Percentiles rank a stretch among this genome's conserved stretches.
phyloP scores from a whole-genome alignment of 176 grass and related monocot species.

The Oryza longistaminata region DNA sequence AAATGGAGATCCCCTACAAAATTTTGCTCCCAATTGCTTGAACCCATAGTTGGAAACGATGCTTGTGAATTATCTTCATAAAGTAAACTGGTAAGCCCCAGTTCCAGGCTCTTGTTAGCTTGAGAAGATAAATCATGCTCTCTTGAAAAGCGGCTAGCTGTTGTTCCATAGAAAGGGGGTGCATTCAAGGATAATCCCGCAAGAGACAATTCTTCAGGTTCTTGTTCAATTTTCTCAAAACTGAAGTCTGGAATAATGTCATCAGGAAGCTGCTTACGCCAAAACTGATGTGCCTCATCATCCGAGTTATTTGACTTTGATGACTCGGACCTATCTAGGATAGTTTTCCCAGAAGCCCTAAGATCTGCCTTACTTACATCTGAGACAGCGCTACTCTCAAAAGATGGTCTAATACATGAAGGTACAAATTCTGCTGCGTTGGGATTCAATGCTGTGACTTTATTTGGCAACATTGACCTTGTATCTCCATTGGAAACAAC shows the following conservation, averaged over 20 bases:
- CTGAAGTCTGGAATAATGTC: conserved; percentile 95
- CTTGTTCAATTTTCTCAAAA: conserved; percentile 66
- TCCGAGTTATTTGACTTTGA: conserved; percentile 92
- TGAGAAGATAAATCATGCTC: conserved; percentile 50
- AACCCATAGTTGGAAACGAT: conserved; percentile 49
- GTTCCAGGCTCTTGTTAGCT: conserved; percentile 46
- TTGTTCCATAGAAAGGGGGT: conserved; percentile 48
- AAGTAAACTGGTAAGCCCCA: conserved; percentile 38
- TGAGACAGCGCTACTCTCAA: conserved; percentile 41
- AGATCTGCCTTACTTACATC: conserved; percentile 59
- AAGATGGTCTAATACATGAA: conserved; percentile 62
- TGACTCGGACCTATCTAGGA: conserved; percentile 72
- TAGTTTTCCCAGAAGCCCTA: conserved; percentile 55
- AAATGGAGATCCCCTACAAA: conserved; percentile 45
- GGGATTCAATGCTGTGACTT: conserved; percentile 80
- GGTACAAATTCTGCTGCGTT: conserved; percentile 96
- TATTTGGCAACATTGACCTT: conserved; percentile 60
- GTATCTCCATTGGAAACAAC: conserved; percentile 44
- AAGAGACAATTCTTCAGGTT: conserved; percentile 65
- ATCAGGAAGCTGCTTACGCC: conserved; percentile 90
- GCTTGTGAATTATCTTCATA: conserved; percentile 60
- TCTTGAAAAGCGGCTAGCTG: conserved; percentile 45
- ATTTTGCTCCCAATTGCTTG: conserved; percentile 68
- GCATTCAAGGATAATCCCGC: conserved; percentile 76
- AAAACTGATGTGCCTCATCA: conserved; percentile 86